Evolutionary conservation across 225 moss, liverwort and hornwort genomes (phyloP).

Genomic region (Straminergon stramineum): DNA sequence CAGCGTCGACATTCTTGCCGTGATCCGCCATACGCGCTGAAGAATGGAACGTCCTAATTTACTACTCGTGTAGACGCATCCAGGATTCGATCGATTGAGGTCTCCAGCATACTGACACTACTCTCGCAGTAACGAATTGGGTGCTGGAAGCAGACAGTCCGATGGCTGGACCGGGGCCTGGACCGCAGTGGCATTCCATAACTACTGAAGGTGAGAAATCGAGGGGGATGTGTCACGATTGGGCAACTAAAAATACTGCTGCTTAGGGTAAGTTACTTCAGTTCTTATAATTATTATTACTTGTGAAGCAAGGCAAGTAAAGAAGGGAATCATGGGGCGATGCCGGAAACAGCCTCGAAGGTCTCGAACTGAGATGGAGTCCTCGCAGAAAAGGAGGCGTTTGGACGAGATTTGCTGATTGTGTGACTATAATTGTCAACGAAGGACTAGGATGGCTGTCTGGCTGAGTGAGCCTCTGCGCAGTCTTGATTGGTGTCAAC

Average conservation of each 20-base stretch:
- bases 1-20: neutral
- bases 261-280: neutral
- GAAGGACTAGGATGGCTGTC: neutral
- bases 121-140: neutral
- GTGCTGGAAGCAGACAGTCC: neutral
- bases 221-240: neutral
- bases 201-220: neutral
- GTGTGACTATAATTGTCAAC: neutral
- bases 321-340: neutral
- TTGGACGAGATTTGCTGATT: neutral
- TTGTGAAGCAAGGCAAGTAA: neutral
- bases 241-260: neutral
- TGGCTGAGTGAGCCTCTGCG: too few species aligned
- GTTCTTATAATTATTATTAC: neutral
- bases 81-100: neutral
- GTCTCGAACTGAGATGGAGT: neutral
- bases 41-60: neutral
- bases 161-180: neutral
- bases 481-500: neutral
- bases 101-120: neutral
- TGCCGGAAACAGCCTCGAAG: neutral
- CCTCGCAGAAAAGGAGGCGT: neutral
- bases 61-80: neutral
- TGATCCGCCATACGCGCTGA: neutral
- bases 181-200: neutral